phyloP scores from a whole-genome alignment of 768 basidiomycete species.

The Phylloporus rhodoxanthus region DNA sequence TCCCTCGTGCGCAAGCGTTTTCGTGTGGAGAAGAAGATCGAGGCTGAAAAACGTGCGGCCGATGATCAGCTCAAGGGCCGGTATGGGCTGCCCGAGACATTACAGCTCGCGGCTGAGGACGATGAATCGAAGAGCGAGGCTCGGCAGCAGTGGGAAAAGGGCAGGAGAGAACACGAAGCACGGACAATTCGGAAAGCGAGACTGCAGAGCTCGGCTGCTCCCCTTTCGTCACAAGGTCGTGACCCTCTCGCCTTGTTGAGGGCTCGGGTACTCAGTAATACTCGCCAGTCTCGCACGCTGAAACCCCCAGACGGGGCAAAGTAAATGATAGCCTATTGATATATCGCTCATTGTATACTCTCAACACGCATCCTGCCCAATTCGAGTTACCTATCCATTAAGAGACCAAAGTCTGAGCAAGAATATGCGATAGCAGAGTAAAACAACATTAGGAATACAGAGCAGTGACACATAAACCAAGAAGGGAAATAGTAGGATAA shows the following conservation, averaged over 20 bases:
- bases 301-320: slow-evolving; percentile 22
- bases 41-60: slow-evolving; percentile 56
- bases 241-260: slow-evolving; percentile 41
- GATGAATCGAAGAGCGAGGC: slow-evolving; percentile 56
- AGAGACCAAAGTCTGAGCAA: slow-evolving; percentile 33
- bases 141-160: slow-evolving; percentile 55
- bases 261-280: slow-evolving; percentile 54
- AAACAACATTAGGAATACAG: slow-evolving; percentile 60
- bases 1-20: slow-evolving; percentile 72
- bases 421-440: slow-evolving; percentile 49
- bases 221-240: slow-evolving; percentile 20
- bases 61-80: slow-evolving; percentile 69
- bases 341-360: slow-evolving; percentile 9
- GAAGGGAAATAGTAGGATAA: slow-evolving; percentile 36
- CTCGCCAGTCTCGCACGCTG: slow-evolving; percentile 32
- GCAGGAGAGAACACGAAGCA: slow-evolving; percentile 41
- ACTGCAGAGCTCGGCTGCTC: slow-evolving; percentile 27
- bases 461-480: slow-evolving; percentile 40
- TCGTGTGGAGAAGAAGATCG: slow-evolving; percentile 79
- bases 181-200: slow-evolving; percentile 48
- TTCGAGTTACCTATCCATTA: slow-evolving; percentile 26
- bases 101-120: slow-evolving; percentile 63
- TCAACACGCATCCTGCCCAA: slow-evolving; percentile 8
- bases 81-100: slow-evolving; percentile 69
- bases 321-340: slow-evolving; percentile 6